Evolutionary conservation across 2,329 filamentous ascomycete species (phyloP).

Genomic region (Alternaria sp.): DNA sequence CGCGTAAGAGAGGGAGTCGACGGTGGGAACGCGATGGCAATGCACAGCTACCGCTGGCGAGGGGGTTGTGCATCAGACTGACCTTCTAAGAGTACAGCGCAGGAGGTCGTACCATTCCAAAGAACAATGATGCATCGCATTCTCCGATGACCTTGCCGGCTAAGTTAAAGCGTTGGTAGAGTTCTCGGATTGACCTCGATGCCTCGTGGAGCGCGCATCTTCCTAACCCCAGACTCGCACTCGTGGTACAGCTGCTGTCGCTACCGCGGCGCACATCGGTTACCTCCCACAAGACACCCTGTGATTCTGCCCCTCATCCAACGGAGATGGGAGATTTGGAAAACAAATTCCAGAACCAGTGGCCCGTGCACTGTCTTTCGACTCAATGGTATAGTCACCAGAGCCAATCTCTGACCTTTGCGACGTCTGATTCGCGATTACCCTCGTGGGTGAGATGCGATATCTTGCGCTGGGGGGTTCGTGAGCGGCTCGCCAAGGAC

Average conservation of each 20-base stretch:
- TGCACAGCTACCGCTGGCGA: background rate
- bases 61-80: background rate
- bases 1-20: background rate
- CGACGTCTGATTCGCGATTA: background rate
- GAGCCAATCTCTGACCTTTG: background rate
- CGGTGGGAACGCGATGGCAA: background rate
- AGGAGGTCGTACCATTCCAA: background rate
- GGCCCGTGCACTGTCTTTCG: background rate
- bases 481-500: background rate
- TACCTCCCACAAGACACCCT: background rate
- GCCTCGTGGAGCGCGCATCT: background rate
- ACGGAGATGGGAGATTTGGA: background rate
- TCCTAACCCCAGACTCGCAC: background rate
- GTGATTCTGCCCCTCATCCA: background rate
- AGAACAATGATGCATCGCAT: background rate
- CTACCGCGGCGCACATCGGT: background rate
- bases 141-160: background rate
- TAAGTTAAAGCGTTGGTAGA: background rate
- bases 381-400: background rate
- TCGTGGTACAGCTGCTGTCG: background rate
- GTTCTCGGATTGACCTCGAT: background rate
- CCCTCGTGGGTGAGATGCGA: background rate
- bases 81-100: background rate
- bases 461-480: accelerated
- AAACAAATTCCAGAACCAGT: background rate